phyloP scores from a whole-genome alignment of 2,329 filamentous ascomycete genomes.

The Monosporascus ibericus region DNA sequence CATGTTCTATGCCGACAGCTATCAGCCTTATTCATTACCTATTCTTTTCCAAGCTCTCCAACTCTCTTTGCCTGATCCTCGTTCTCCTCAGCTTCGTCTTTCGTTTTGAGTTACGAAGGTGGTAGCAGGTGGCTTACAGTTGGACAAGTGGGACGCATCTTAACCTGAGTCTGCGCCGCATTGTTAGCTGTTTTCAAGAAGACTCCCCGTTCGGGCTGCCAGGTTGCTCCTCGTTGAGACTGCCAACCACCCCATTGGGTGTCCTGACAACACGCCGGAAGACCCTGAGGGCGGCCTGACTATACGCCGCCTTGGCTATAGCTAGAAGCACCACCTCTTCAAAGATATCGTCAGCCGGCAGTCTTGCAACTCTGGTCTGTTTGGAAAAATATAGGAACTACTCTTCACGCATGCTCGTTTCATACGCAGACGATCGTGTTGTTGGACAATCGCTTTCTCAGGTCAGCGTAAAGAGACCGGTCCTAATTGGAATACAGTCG shows the following conservation, averaged over 20 bases:
- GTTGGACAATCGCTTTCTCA: background rate
- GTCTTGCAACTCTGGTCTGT: background rate
- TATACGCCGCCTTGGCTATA: background rate
- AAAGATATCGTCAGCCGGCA: background rate
- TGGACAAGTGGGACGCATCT: background rate
- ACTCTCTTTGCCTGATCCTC: slow-evolving; percentile 9
- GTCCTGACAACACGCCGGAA: background rate
- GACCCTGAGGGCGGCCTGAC: background rate
- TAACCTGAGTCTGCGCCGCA: background rate
- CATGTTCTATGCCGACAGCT: background rate
- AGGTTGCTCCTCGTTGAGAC: background rate
- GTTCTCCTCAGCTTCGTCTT: slow-evolving; percentile 7
- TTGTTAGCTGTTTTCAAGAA: background rate
- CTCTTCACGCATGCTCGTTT: slow-evolving; percentile 3
- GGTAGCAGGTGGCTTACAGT: slow-evolving; percentile 5
- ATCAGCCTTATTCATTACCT: slow-evolving; percentile 1
- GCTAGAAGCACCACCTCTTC: background rate
- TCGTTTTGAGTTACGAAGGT: slow-evolving; percentile 6
- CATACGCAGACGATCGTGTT: slow-evolving; percentile 1
- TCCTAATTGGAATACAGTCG: slow-evolving; percentile 3
- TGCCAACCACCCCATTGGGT: background rate
- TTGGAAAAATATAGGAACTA: background rate
- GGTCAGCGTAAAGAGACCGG: slow-evolving; percentile 1
- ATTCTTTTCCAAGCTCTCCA: slow-evolving; percentile 6
- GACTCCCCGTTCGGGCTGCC: background rate